Evolutionary conservation across 2,329 filamentous ascomycete genomes (phyloP), one percentile per base, ranked within the genome.

Genomic region (Claviceps sp.): DNA sequence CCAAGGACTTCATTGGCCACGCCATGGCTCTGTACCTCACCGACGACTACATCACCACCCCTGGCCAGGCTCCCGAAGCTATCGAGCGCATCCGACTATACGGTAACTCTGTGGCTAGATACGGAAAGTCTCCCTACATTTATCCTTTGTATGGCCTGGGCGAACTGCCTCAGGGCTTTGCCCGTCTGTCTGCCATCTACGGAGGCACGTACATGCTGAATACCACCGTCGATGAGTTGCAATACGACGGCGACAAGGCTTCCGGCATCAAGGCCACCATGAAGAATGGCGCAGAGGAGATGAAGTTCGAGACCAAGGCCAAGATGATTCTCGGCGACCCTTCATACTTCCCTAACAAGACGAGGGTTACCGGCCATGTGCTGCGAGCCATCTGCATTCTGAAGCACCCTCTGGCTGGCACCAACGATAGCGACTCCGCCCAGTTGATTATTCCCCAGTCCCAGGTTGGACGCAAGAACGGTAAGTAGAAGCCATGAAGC

Each of bases 131-230:
- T 13, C 94, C 93, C 46, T 98, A 97, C 76, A 97, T 98, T 74
- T 98, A 98, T 77, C 94, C 93, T 48, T 83, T 97, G 36, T 98
- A 98, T 73, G 93, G 93, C 56, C 82, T 98, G 48, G 93, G 87
- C 67, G 93, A 98, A 75, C 85, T 98, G 52, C 94, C 93, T 38
- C 93, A 98, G 72, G 91, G 91, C 54, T 98, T 98, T 64, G 93
- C 93, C 57, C 90, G 93, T 69, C 81, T 98, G 51, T 96, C 90
- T 42, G 93, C 93, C 68, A 97, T 98, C 71, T 97, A 98, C 67
- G 93, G 93, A 58, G 93, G 93, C 61, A 98, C 93, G 49, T 98
- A 98, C 74, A 98, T 98, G 90, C 84, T 98, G 64, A 97, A 97
- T 77, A 95, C 93, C 60, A 82, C 83, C 60, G 79, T 98, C 52